phyloP scores from a whole-genome alignment of 2,329 filamentous ascomycete species.

The Hymenoscyphus fraxineus region DNA sequence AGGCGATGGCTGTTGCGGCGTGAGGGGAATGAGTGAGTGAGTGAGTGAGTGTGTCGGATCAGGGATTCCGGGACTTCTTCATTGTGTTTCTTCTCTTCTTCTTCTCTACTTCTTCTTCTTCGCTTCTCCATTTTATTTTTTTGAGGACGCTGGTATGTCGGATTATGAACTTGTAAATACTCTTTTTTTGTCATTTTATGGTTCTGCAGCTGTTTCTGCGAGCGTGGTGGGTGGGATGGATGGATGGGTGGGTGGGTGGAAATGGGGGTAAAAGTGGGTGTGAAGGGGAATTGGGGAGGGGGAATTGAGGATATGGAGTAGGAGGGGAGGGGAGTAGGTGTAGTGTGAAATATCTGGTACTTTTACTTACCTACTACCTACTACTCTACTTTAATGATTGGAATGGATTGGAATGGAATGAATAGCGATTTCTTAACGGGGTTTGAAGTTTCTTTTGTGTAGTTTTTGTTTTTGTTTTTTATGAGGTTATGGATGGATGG shows the following conservation, averaged over 20 bases:
- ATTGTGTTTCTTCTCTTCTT: background rate
- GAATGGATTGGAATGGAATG: constrained; percentile 25
- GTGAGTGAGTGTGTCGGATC: background rate
- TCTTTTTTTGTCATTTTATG: background rate
- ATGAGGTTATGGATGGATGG: too few species aligned
- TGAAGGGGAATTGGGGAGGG: too few species aligned
- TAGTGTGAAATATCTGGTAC: background rate
- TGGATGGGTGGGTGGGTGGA: background rate
- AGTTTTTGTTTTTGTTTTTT: too few species aligned
- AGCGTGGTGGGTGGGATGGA: background rate
- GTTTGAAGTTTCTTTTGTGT: too few species aligned
- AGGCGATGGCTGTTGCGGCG: constrained; percentile 16
- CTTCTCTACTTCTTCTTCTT: background rate
- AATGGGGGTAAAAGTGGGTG: background rate
- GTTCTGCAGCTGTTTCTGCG: background rate
- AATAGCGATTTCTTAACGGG: background rate
- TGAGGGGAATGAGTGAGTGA: background rate
- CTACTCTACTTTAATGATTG: background rate
- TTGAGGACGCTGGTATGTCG: constrained; percentile 5
- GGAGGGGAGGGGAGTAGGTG: background rate
- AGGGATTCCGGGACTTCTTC: too few species aligned
- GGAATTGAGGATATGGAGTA: background rate
- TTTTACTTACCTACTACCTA: too few species aligned
- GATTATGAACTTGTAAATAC: constrained; percentile 17
- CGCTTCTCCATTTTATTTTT: background rate